Conservation (phyloP, 148 eudicot species). For the Fagopyrum esculentum region DNA sequence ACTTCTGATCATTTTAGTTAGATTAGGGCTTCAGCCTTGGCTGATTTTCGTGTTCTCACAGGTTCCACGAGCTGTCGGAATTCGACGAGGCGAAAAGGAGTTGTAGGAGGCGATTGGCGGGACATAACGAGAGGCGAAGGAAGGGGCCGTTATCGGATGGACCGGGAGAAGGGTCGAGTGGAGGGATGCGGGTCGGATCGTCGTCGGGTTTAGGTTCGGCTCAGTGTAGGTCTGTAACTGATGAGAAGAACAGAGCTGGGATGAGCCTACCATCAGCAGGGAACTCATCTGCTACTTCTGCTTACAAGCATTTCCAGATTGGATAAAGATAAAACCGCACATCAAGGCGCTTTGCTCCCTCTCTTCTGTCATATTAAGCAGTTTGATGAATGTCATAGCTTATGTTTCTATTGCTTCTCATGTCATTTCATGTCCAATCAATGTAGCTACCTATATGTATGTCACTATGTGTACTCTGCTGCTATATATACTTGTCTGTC, state of each 20-base stretch:
- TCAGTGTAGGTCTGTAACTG: slow-evolving; percentile 10
- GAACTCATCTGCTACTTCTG: not conserved
- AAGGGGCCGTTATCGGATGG: slow-evolving; percentile 23
- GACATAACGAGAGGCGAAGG: slow-evolving; percentile 47
- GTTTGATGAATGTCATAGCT: not conserved
- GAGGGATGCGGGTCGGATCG: not conserved
- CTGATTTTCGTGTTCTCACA: not conserved
- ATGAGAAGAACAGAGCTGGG: slow-evolving; percentile 10
- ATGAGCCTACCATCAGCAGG: not conserved
- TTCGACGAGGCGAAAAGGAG: slow-evolving; percentile 47
- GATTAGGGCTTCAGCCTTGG: too few species aligned
- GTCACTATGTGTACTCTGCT: not conserved
- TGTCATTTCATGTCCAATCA: not conserved
- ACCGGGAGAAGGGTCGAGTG: slow-evolving; percentile 21
- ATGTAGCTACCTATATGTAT: not conserved
- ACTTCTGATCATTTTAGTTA: not conserved
- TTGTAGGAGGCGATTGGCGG: slow-evolving; percentile 42
- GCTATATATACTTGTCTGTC: not conserved
- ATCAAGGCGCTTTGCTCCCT: slow-evolving; percentile 30
- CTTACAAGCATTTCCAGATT: slow-evolving; percentile 22
- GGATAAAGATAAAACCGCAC: slow-evolving; percentile 8
- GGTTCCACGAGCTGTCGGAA: slow-evolving; percentile 46
- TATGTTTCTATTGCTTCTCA: not conserved
- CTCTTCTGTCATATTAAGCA: slow-evolving; percentile 46
- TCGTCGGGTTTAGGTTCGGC: slow-evolving; percentile 4